These are phyloP conservation scores for Cladophialophora yegresii DNA, from an alignment of 2,329 filamentous ascomycete genomes.

Conservation along the genomic window DNA sequence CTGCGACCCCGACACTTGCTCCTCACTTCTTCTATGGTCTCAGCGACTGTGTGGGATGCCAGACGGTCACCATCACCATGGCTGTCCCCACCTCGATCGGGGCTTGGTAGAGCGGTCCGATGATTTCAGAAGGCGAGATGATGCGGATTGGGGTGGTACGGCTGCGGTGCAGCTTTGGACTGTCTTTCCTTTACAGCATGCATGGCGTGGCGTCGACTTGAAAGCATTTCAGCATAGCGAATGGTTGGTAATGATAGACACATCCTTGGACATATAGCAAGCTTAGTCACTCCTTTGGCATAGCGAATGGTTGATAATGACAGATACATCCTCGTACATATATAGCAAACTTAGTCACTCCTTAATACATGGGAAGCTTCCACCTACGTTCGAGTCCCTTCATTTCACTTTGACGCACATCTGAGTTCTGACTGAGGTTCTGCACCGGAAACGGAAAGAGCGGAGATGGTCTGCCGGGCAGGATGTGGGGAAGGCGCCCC, in stretches of 20 bases:
- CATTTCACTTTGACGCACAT: not conserved
- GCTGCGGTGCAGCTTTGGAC: slow-evolving; percentile 3
- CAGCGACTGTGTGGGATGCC: slow-evolving; percentile 16
- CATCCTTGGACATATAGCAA: not conserved
- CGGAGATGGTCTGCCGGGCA: not conserved
- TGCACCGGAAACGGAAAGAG: not conserved
- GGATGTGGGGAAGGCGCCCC: slow-evolving; percentile 1
- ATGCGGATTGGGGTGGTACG: not conserved
- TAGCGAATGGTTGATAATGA: not conserved
- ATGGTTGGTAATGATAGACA: not conserved
- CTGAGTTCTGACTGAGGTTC: not conserved
- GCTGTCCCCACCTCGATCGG: slow-evolving; percentile 34
- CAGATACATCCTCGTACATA: not conserved
- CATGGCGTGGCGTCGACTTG: slow-evolving; percentile 8
- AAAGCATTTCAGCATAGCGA: slow-evolving; percentile 6
- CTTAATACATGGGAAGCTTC: slow-evolving; percentile 6
- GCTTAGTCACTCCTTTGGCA: too few relatives aligned
- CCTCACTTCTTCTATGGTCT: slow-evolving; percentile 19
- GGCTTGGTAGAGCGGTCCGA: slow-evolving; percentile 4
- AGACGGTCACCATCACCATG: slow-evolving; percentile 39
- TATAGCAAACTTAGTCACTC: slow-evolving; percentile 5
- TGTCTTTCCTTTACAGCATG: not conserved
- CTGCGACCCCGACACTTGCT: slow-evolving; percentile 20
- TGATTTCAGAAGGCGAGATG: not conserved
- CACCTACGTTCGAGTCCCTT: not conserved